These are phyloP conservation scores for Serendipita indica DNA, from an alignment of 768 basidiomycete species.

Conservation along the genomic window DNA sequence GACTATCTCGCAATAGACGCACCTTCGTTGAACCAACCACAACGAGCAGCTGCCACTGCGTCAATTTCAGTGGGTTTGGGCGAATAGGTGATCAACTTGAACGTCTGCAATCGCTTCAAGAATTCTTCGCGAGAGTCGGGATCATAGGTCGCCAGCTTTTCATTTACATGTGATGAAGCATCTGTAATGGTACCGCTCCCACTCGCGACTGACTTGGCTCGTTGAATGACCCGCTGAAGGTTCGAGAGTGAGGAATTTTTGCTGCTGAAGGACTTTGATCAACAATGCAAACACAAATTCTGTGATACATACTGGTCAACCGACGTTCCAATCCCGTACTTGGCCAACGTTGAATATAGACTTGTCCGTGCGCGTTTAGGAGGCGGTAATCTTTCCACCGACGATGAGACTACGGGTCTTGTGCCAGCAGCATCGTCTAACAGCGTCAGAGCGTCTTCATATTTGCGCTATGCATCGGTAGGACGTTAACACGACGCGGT, in stretches of 20 bases:
- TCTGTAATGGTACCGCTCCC: neutral
- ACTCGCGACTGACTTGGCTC: conserved; percentile 18
- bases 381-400: conserved; percentile 27
- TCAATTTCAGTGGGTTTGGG: conserved; percentile 63
- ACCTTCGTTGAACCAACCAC: conserved; percentile 65
- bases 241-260: conserved; percentile 35
- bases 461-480: neutral
- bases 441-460: neutral
- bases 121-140: conserved; percentile 67
- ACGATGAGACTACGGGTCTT: neutral
- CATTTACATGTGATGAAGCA: neutral
- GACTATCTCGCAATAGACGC: neutral
- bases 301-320: conserved; percentile 27
- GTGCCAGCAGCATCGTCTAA: conserved; percentile 4
- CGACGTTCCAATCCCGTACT: conserved; percentile 51
- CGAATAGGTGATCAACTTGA: conserved; percentile 63
- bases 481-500: neutral
- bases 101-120: conserved; percentile 57
- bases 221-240: conserved; percentile 18
- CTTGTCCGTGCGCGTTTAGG: conserved; percentile 46
- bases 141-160: conserved; percentile 30
- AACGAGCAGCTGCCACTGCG: conserved; percentile 65
- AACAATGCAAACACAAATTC: conserved; percentile 55
- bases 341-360: conserved; percentile 62
- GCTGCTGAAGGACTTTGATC: conserved; percentile 44